Percentiles rank a stretch among this genome's conserved stretches.
Evolutionary conservation across 495 filamentous ascomycete genomes (phyloP).

Genomic region (Penicillium cataractarum): DNA sequence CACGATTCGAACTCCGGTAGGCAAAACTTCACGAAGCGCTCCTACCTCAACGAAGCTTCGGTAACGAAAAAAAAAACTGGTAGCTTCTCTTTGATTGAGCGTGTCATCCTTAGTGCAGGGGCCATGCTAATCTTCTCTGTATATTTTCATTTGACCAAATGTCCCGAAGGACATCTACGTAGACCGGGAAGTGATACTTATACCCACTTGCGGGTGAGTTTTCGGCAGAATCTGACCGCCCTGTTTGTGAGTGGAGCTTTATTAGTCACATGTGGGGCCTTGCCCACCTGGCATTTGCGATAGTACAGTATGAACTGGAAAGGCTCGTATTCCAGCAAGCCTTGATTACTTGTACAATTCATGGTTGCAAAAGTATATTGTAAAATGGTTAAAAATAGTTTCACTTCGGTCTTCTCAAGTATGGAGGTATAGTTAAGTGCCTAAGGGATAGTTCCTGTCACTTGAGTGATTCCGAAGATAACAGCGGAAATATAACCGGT

Average conservation of each 20-base stretch:
- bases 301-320: no score
- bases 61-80: conserved; percentile 20
- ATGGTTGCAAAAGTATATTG: no score
- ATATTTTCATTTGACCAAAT: conserved; percentile 64
- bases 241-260: background rate
- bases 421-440: background rate
- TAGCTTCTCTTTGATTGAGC: conserved; percentile 98
- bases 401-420: background rate
- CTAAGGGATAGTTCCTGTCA: background rate
- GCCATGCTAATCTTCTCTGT: conserved; percentile 90
- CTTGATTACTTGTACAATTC: no score
- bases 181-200: background rate
- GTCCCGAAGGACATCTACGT: conserved; percentile 11
- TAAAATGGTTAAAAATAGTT: background rate
- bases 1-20: conserved; percentile 1
- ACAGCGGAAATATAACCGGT: background rate
- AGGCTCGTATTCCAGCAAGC: no score
- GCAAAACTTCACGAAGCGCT: background rate
- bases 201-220: background rate
- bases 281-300: background rate
- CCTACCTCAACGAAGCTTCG: conserved; percentile 11
- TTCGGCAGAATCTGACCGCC: conserved; percentile 12
- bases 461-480: conserved; percentile 1
- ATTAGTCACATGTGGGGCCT: background rate
- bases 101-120: conserved; percentile 99